Evolutionary conservation across 2,329 filamentous ascomycete species (phyloP).

Genomic region (Pseudogymnoascus sp.): DNA sequence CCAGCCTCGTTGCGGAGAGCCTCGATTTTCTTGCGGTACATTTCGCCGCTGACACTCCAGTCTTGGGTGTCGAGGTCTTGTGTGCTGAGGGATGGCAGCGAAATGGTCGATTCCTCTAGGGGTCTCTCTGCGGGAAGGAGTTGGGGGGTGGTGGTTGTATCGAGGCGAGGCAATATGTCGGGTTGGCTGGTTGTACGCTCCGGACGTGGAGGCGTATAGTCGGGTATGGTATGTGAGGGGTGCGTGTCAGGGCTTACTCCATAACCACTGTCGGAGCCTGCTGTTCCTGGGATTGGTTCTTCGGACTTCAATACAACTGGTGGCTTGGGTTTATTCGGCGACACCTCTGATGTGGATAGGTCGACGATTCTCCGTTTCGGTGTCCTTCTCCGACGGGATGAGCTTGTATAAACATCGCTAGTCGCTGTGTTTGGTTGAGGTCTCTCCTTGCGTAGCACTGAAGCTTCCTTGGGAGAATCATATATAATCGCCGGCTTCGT

Average conservation of each 20-base stretch:
- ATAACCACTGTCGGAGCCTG: constrained; percentile 24
- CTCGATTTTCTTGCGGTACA: constrained; percentile 84
- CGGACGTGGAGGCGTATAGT: constrained; percentile 25
- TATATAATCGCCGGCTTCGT: constrained; percentile 60
- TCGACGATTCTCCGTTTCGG: constrained; percentile 60
- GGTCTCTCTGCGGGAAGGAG: constrained; percentile 24
- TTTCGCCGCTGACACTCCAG: constrained; percentile 64
- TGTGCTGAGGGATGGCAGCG: constrained; percentile 24
- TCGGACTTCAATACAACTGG: constrained; percentile 20
- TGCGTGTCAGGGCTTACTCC: constrained; percentile 27
- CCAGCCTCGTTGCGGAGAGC: constrained; percentile 78
- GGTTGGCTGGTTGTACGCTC: constrained; percentile 21
- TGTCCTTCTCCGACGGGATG: constrained; percentile 50
- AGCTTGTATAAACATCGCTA: constrained; percentile 51
- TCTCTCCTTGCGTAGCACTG: constrained; percentile 53
- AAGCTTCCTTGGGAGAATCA: constrained; percentile 35
- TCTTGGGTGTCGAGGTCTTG: constrained; percentile 44
- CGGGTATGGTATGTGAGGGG: constrained; percentile 22
- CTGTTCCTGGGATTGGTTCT: constrained; percentile 15
- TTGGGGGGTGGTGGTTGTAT: constrained; percentile 24
- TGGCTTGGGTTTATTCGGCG: constrained; percentile 11
- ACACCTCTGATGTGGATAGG: constrained; percentile 39
- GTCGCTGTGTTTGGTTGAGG: constrained; percentile 43
- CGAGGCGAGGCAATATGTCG: constrained; percentile 22
- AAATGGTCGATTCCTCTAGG: constrained; percentile 21